Evolutionary conservation across 805 yeast genomes (phyloP).

Genomic region (Wickerhamiella slavikovae): DNA sequence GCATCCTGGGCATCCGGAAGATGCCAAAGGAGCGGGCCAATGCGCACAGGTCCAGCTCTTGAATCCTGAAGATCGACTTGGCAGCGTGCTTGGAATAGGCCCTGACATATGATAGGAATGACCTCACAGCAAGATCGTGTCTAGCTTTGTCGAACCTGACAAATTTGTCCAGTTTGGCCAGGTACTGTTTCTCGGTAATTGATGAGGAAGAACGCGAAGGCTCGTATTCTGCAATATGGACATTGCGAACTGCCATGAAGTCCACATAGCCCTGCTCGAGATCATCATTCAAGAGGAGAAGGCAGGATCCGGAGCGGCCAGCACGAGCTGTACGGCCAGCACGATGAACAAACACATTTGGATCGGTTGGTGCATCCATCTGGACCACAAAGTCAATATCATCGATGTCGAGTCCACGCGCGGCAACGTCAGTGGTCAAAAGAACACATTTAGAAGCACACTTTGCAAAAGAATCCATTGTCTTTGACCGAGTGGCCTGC

Average conservation of each 20-base stretch:
- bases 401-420: conserved; percentile 88
- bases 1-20: conserved; percentile 80
- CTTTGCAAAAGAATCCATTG: conserved; percentile 39
- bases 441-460: conserved; percentile 32
- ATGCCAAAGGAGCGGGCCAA: conserved; percentile 63
- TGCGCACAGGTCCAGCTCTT: conserved; percentile 47
- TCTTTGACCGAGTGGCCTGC: conserved; percentile 58
- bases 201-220: too few relatives aligned
- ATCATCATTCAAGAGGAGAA: conserved; percentile 50
- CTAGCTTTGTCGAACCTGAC: conserved; percentile 52
- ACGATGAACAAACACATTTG: conserved; percentile 79
- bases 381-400: conserved; percentile 91
- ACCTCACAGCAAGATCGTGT: conserved; percentile 59
- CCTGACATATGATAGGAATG: conserved; percentile 67
- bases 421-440: conserved; percentile 95
- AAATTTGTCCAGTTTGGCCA: conserved; percentile 27
- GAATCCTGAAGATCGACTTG: conserved; percentile 63
- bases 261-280: conserved; percentile 67
- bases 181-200: conserved; percentile 1
- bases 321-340: conserved; percentile 95
- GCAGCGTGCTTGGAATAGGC: conserved; percentile 81
- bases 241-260: conserved; percentile 54
- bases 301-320: conserved; percentile 59
- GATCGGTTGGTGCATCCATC: conserved; percentile 84
- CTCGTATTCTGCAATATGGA: conserved; percentile 23